phyloP scores from a whole-genome alignment of 768 basidiomycete species.

The Lentinus tigrinus region DNA sequence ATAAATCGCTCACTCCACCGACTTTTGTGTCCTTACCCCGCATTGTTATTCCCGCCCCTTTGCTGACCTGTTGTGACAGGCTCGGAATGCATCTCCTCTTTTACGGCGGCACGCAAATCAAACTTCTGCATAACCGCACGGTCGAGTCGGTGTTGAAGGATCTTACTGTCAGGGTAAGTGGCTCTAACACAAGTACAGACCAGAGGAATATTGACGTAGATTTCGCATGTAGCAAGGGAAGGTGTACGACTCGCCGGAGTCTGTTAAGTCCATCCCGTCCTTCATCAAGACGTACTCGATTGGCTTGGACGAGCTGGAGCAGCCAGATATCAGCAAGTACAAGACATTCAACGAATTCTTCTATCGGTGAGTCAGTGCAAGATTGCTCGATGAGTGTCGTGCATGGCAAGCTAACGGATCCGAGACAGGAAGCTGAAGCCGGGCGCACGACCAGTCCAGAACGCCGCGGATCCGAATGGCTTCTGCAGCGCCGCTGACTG shows the following conservation, averaged over 20 bases:
- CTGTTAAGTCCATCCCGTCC: conserved; percentile 49
- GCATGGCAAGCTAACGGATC: too few relatives aligned
- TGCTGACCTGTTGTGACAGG: too few relatives aligned
- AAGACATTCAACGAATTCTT: conserved; percentile 81
- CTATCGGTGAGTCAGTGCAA: conserved; percentile 37
- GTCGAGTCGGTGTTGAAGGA: conserved; percentile 53
- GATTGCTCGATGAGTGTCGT: background rate
- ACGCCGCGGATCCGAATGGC: conserved; percentile 46
- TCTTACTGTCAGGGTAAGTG: conserved; percentile 50
- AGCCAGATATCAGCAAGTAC: conserved; percentile 63
- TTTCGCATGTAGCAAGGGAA: conserved; percentile 43
- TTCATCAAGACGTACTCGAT: conserved; percentile 59
- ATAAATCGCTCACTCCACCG: too few relatives aligned
- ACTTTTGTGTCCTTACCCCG: too few relatives aligned
- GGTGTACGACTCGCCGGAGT: conserved; percentile 53
- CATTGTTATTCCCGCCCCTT: too few relatives aligned
- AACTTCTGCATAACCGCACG: conserved; percentile 44
- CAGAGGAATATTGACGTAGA: background rate
- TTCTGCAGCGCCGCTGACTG: conserved; percentile 73
- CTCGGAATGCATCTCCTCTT: conserved; percentile 80
- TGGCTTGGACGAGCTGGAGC: conserved; percentile 54
- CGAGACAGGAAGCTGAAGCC: conserved; percentile 51
- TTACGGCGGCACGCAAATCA: conserved; percentile 50
- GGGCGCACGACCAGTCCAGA: conserved; percentile 59
- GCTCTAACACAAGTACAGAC: background rate